A percentile compares a stretch with the other conserved stretches of the same genome.
These are phyloP conservation scores for Diplosphaera chodatii DNA, from an alignment of 139 green algal genomes.

Conservation along the genomic window DNA sequence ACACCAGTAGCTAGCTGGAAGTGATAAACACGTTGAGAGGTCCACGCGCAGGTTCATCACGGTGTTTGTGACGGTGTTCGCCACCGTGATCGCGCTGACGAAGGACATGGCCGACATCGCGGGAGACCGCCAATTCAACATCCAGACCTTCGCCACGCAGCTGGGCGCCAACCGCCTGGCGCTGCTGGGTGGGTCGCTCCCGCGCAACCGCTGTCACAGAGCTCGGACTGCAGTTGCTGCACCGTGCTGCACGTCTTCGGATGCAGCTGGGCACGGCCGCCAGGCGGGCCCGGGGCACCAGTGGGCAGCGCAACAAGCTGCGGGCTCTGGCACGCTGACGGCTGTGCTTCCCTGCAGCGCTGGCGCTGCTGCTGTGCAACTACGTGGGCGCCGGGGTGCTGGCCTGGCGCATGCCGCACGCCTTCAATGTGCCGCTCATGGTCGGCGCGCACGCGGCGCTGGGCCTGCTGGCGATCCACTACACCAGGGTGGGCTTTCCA, in stretches of 20 bases:
- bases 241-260: too few relatives aligned
- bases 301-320: too few relatives aligned
- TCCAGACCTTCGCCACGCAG: constrained; percentile 88
- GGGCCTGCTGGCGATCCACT: constrained; percentile 42
- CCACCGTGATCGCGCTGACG: constrained; percentile 93
- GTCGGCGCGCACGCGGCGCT: constrained; percentile 67
- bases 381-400: constrained; percentile 74
- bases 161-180: constrained; percentile 70
- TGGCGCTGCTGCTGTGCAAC: constrained; percentile 80
- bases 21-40: too few relatives aligned
- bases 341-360: constrained; percentile 16
- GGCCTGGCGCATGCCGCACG: constrained; percentile 42
- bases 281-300: too few relatives aligned
- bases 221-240: too few relatives aligned
- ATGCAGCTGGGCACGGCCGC: too few relatives aligned
- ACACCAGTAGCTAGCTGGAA: too few relatives aligned
- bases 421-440: constrained; percentile 83
- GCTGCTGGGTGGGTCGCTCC: constrained; percentile 34
- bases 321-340: too few relatives aligned
- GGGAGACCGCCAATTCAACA: constrained; percentile 83
- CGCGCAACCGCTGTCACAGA: too few relatives aligned
- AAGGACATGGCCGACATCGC: constrained; percentile 97
- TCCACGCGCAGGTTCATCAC: constrained; percentile 94
- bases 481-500: too few relatives aligned
- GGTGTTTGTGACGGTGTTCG: constrained; percentile 95